Evolutionary conservation across 2,329 filamentous ascomycete species (phyloP).

Genomic region (Fusarium pininemorale): DNA sequence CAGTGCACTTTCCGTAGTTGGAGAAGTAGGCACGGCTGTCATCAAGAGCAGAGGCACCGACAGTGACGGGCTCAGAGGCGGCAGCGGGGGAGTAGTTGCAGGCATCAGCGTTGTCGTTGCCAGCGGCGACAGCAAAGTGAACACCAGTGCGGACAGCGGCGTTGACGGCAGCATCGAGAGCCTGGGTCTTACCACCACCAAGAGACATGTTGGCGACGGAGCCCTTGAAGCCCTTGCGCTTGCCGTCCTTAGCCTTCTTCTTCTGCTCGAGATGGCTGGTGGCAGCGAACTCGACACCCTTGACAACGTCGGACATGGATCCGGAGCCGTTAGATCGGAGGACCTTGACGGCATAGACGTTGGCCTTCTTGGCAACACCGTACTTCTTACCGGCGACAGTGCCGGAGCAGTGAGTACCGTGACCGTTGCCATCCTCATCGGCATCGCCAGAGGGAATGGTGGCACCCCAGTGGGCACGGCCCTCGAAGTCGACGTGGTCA

Average conservation of each 20-base stretch:
- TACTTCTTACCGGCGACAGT: conserved; percentile 99
- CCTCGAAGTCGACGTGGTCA: conserved; percentile 96
- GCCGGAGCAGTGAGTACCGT: conserved; percentile 99
- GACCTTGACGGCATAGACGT: conserved; percentile 97
- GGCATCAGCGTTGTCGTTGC: conserved; percentile 98
- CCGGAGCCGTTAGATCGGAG: conserved; percentile 96
- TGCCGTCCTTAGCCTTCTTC: conserved; percentile 82
- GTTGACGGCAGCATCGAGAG: conserved; percentile 92
- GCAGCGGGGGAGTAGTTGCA: conserved; percentile 99
- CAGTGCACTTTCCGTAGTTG: conserved; percentile 99
- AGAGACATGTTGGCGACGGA: conserved; percentile 99
- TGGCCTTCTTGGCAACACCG: conserved; percentile 98
- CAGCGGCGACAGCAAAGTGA: conserved; percentile 97
- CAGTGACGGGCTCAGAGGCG: conserved; percentile 90
- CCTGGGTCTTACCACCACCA: conserved; percentile 93
- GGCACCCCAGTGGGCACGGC: conserved; percentile 95
- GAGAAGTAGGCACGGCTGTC: conserved; percentile 99
- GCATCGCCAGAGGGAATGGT: conserved; percentile 87
- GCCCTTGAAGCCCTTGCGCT: conserved; percentile 98
- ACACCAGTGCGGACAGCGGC: conserved; percentile 91
- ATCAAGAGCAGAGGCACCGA: conserved; percentile 91
- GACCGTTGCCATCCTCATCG: conserved; percentile 94
- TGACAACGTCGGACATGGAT: conserved; percentile 98
- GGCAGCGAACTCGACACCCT: conserved; percentile 96
- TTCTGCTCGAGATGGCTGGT: conserved; percentile 79